Evolutionary conservation across 306 rosid species (phyloP).

Genomic region (Ormosia semicastrata): DNA sequence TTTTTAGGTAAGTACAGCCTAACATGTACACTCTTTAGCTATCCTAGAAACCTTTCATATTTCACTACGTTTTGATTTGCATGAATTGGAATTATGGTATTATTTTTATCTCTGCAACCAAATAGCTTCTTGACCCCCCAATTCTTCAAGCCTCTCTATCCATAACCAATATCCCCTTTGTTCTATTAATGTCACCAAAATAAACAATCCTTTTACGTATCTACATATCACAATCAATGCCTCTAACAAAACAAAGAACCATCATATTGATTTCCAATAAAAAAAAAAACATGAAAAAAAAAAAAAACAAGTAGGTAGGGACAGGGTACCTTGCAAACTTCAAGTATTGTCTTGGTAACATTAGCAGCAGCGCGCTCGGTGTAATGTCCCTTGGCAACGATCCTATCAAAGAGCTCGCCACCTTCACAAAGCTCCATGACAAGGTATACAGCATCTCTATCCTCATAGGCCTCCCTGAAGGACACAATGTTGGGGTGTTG

Average conservation of each 20-base stretch:
- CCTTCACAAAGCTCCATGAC: constrained; percentile 94
- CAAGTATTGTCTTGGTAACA: constrained; percentile 68
- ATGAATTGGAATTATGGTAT: neutral
- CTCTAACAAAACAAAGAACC: neutral
- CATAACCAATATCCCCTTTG: neutral
- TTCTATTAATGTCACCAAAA: neutral
- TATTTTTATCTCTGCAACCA: neutral
- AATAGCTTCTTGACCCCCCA: neutral
- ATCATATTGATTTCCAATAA: neutral
- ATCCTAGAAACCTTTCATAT: neutral
- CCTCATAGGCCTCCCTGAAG: constrained; percentile 84
- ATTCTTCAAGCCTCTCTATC: neutral
- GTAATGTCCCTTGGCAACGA: constrained; percentile 79
- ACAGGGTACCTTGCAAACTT: constrained; percentile 71
- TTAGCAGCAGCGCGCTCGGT: constrained; percentile 88
- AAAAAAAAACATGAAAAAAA: neutral
- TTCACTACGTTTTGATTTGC: neutral
- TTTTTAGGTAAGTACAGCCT: too few relatives aligned
- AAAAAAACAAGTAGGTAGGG: neutral
- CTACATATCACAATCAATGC: neutral
- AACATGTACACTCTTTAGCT: neutral
- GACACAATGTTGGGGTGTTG: constrained; percentile 72
- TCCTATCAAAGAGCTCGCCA: constrained; percentile 89
- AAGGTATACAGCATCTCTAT: constrained; percentile 76
- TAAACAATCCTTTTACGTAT: neutral